Evolutionary conservation across 2,329 filamentous ascomycete species (phyloP), one percentile per base, ranked within the genome.

Genomic region (Colletotrichum chlorophyti): DNA sequence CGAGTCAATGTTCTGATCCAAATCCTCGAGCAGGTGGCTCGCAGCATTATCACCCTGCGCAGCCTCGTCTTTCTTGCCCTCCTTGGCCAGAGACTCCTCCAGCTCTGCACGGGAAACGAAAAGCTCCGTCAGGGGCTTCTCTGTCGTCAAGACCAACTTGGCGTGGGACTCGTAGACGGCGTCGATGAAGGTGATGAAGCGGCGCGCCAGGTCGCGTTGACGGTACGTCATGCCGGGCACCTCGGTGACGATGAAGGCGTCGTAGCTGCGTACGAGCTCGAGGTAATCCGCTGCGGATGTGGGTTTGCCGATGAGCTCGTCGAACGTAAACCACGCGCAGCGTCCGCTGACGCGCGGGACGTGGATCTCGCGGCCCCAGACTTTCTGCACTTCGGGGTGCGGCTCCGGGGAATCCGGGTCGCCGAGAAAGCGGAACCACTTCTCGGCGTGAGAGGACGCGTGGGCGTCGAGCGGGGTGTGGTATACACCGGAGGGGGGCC

Each of bases 141-240:
- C 92, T 3, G 91, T 93, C 0, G 95, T 99, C 53, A 99, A 84
- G 14, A 98, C 94, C 7, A 99, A 84, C 76, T 97, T 98, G n/a
- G 93, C 93, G 73, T 94, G 85, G 24, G 83, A 82, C 74, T 99
- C 95, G 70, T 99, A 99, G 5, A 97, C 89, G 6, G 95, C 94
- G 71, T 99, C 95, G 64, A 99, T 91, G 66, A 99, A 97, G 0
- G 94, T 99, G 72, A 99, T 99, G 74, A 99, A 97, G 5, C 95
- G 84, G 11, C 95, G 81, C 0, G 95, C 95, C 34, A 97, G 82
- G 75, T 99, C 95, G 17, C 95, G 86, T 69, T 93, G 87, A 52
- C 86, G 86, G 64, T 92, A 85, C 35, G 89, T 95, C 95, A 99
- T 98, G 6, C 89, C 91, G 0, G 95, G 95, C 1, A 98, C 88